These are phyloP conservation scores for Pestalotiopsis sp. DNA, from an alignment of 2,329 filamentous ascomycete species.

Conservation along the genomic window DNA sequence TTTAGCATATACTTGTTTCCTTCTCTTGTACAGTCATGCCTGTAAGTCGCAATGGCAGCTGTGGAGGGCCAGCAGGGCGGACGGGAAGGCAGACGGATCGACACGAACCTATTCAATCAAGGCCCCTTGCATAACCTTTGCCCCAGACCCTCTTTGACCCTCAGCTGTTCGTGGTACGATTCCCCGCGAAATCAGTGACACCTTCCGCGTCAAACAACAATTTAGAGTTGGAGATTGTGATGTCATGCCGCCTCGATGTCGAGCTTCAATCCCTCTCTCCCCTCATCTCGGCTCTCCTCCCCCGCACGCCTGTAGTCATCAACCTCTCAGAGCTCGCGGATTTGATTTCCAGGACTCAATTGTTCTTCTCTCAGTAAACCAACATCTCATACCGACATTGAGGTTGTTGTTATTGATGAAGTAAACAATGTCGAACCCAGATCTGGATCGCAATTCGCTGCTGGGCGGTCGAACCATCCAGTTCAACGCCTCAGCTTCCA, in stretches of 20 bases:
- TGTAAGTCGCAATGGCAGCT: too few species aligned
- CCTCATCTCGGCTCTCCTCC: neutral
- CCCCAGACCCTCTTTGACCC: too few species aligned
- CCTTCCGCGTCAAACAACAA: neutral
- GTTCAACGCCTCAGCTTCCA: slow-evolving; percentile 9
- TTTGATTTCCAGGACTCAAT: slow-evolving; percentile 6
- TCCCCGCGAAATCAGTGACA: neutral
- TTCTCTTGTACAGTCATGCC: too few species aligned
- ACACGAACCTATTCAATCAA: neutral
- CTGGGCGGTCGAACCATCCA: slow-evolving; percentile 10
- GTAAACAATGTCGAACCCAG: slow-evolving; percentile 11
- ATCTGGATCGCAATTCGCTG: slow-evolving; percentile 8
- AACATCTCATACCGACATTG: neutral
- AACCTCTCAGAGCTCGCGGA: slow-evolving; percentile 4
- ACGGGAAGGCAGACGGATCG: neutral
- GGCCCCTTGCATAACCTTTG: neutral
- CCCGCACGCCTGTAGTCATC: neutral
- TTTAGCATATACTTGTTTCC: too few species aligned
- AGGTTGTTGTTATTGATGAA: neutral
- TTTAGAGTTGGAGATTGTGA: slow-evolving; percentile 8
- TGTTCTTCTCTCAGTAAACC: neutral
- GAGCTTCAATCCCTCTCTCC: neutral
- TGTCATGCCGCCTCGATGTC: neutral
- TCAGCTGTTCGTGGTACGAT: neutral
- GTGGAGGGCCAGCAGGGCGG: neutral